Conservation (phyloP, 164 flowering plant genomes). For the Piper longum region DNA sequence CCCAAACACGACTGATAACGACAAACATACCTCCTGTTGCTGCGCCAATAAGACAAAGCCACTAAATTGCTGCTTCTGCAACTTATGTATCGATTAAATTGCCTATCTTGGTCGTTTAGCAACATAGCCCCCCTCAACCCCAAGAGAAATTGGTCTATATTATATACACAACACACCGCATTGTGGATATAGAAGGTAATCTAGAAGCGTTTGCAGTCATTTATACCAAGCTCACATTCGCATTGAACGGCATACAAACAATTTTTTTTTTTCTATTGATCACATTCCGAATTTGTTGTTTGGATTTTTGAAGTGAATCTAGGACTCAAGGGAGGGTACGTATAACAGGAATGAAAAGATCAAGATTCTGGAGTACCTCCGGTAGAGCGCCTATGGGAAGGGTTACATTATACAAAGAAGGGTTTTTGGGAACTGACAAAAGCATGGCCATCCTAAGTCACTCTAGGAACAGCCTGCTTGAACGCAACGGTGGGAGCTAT, state of each 20-base stretch:
- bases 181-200: too few species aligned
- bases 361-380: too few species aligned
- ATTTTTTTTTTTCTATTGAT: too few species aligned
- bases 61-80: neutral
- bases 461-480: constrained; percentile 58
- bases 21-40: neutral
- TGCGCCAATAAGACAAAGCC: neutral
- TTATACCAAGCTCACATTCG: neutral
- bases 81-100: neutral
- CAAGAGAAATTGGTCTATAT: too few species aligned
- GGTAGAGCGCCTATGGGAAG: neutral
- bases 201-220: too few species aligned
- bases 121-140: too few species aligned
- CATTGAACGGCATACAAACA: neutral
- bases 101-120: neutral
- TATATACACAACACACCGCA: too few species aligned
- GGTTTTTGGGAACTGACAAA: neutral
- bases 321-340: neutral
- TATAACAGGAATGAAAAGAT: too few species aligned
- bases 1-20: neutral
- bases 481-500: constrained; percentile 97
- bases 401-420: too few species aligned
- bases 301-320: neutral
- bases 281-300: neutral
- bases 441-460: constrained; percentile 5